Conservation (phyloP, 2,329 filamentous ascomycete species). For the Fusarium agapanthi region DNA sequence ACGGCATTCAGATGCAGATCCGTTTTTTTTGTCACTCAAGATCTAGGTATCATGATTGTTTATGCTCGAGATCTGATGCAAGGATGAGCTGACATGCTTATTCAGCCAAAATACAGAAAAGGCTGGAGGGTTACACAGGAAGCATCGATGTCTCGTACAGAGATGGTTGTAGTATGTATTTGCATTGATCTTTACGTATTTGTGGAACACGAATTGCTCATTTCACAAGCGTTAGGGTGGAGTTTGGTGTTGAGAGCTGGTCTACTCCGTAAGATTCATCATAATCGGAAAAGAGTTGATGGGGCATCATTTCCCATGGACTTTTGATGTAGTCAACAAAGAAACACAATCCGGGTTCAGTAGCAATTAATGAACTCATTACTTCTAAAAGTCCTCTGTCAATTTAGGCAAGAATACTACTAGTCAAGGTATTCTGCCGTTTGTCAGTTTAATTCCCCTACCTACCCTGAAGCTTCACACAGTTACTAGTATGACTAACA, state of each 20-base stretch:
- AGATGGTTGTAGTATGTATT: not conserved
- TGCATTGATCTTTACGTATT: not conserved
- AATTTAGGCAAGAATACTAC: no score
- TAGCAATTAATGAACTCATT: rapidly evolving
- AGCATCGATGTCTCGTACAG: not conserved
- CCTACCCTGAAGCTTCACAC: not conserved
- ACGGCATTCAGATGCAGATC: not conserved
- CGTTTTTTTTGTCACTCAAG: not conserved
- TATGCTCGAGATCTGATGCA: not conserved
- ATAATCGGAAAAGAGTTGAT: rapidly evolving
- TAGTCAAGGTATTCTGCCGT: no score
- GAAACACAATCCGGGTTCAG: rapidly evolving
- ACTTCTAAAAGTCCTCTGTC: not conserved
- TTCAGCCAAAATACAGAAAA: not conserved
- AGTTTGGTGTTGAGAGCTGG: rapidly evolving
- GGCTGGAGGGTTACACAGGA: not conserved
- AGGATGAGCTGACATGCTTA: not conserved
- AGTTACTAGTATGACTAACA: not conserved
- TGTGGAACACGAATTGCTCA: not conserved
- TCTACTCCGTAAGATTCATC: rapidly evolving
- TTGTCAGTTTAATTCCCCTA: rapidly evolving
- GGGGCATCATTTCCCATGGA: rapidly evolving
- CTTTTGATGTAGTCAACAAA: rapidly evolving
- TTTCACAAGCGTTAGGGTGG: rapidly evolving
- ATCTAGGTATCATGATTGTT: not conserved